These are phyloP conservation scores for Pseudozyma sp. DNA, from an alignment of 1,284 basidiomycete species.

Conservation along the genomic window DNA sequence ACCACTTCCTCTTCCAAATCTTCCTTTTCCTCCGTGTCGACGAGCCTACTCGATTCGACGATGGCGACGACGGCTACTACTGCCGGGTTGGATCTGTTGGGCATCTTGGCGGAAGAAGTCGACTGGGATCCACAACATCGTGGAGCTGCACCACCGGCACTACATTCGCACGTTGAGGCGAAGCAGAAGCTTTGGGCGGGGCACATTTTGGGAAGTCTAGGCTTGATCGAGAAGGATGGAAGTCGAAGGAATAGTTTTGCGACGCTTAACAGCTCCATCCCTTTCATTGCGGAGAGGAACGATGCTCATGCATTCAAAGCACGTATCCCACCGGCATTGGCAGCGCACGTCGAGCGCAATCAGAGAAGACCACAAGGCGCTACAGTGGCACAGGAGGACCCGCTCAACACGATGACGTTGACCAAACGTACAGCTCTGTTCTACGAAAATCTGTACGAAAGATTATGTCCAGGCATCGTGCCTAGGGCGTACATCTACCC, in stretches of 20 bases:
- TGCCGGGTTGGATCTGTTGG: slow-evolving; percentile 36
- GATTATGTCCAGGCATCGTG: slow-evolving; percentile 52
- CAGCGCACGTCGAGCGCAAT: slow-evolving; percentile 1
- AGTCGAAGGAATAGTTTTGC: slow-evolving; percentile 22
- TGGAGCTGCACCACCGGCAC: not conserved
- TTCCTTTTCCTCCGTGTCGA: slow-evolving; percentile 37
- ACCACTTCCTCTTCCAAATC: slow-evolving; percentile 30
- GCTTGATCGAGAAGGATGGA: slow-evolving; percentile 17
- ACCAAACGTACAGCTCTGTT: slow-evolving; percentile 57
- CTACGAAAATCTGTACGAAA: slow-evolving; percentile 60
- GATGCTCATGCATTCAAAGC: not conserved
- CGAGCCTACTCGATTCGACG: slow-evolving; percentile 3
- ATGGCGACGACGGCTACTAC: slow-evolving; percentile 20
- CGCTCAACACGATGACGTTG: slow-evolving; percentile 52
- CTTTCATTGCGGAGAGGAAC: not conserved
- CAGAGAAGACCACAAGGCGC: not conserved
- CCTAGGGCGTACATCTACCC: slow-evolving; percentile 52
- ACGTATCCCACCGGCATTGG: not conserved
- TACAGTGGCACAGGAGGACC: slow-evolving; percentile 6
- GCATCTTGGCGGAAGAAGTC: slow-evolving; percentile 34
- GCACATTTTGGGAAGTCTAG: slow-evolving; percentile 33
- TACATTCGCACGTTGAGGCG: slow-evolving; percentile 25
- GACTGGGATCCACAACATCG: slow-evolving; percentile 46
- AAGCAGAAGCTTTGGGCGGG: slow-evolving; percentile 44
- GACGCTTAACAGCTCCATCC: not conserved